Percentiles rank a stretch among this genome's conserved stretches.
These are phyloP conservation scores for Geosmithia flava DNA, from an alignment of 2,329 filamentous ascomycete species.

Conservation along the genomic window DNA sequence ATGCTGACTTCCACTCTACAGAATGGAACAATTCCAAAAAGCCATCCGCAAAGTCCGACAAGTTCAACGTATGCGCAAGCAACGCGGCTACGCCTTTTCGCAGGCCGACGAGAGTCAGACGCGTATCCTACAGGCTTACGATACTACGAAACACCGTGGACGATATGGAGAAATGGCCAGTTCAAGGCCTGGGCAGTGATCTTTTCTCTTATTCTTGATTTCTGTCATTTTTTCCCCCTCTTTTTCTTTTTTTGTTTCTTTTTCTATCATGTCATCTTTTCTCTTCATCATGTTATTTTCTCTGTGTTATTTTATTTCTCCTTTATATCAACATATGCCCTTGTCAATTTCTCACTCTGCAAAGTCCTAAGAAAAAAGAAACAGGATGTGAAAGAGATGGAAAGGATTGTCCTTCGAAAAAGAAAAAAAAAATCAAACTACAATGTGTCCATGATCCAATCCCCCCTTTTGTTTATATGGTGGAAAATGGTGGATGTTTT, in stretches of 20 bases:
- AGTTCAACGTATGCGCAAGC: slow-evolving; percentile 98
- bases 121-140: slow-evolving; percentile 89
- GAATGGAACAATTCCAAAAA: slow-evolving; percentile 99
- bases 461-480: background rate
- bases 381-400: too few species aligned
- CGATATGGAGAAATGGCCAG: slow-evolving; percentile 88
- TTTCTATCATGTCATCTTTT: background rate
- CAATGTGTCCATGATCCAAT: background rate
- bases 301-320: background rate
- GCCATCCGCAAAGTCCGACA: slow-evolving; percentile 96
- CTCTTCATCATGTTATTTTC: background rate
- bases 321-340: too few species aligned
- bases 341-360: background rate
- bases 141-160: slow-evolving; percentile 85
- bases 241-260: background rate
- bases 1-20: slow-evolving; percentile 16
- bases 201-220: background rate
- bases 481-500: background rate
- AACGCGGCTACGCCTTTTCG: slow-evolving; percentile 95
- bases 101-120: slow-evolving; percentile 96
- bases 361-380: too few species aligned
- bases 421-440: background rate
- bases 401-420: background rate
- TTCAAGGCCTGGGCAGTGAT: slow-evolving; percentile 15
- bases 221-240: background rate